Base-by-base conservation (phyloP, 2,329 filamentous ascomycete genomes). In the Fusarium albidum region DNA sequence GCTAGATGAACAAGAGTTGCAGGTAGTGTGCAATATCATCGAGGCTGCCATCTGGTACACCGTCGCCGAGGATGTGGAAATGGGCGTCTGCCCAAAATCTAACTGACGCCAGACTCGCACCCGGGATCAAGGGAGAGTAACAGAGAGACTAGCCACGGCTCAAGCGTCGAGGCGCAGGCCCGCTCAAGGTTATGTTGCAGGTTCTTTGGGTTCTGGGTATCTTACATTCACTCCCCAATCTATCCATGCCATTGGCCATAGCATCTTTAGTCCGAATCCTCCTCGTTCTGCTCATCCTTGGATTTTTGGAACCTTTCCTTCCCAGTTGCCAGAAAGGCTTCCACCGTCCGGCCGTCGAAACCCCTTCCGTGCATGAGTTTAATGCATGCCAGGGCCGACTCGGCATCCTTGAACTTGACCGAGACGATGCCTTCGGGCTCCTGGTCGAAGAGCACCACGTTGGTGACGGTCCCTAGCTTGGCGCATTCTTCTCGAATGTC, bases 401-500 rank as follows among this genome's bases (percentile, higher is more conserved):
- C 85, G 5, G 83, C 78, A 32, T 89, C 86, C 49, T 81, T 78
- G 76, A 96, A 99, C 65, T 89, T 87, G 58, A 99, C 90, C 47
- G 87, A 93, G 9, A 93, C 89, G 31, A 98, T 83, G 14, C 95
- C 95, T 1, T 92, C 89, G 5, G 84, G 77, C 73, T 99, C 96
- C 59, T 88, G 81, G 71, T 99, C 95, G 71, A 90, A 99, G 13
- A 99, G 78, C 4, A 95, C 87, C 33, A 98, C 91, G 68, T 96
- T 97, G 27, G 92, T 96, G 29, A 98, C 91, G 18, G 88, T 82
- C 4, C 95, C 95, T 12, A 95, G 79, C 75, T 96, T 96, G 52
- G 85, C 82, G 71, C 92, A 96, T 74, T 96, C 93, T 43, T 96
- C 91, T 38, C 91, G 85, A 49, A 98, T 91, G 70, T 99, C 95